phyloP scores from a whole-genome alignment of 2,329 filamentous ascomycete genomes.

The Colletotrichum salicis region DNA sequence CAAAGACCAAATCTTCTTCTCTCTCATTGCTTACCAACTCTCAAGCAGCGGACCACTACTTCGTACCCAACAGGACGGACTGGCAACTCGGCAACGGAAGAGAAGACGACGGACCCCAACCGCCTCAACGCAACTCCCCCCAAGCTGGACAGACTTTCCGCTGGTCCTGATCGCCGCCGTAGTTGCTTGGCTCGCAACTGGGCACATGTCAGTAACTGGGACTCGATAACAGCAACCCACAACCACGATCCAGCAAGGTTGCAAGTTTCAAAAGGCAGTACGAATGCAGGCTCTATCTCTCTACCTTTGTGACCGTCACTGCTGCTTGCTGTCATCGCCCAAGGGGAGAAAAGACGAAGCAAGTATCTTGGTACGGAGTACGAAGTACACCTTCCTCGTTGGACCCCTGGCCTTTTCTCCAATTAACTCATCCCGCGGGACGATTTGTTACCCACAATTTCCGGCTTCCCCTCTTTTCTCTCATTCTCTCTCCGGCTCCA shows the following conservation, averaged over 20 bases:
- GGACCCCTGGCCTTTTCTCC: slow-evolving; percentile 17
- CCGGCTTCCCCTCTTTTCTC: slow-evolving; percentile 31
- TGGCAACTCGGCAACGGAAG: slow-evolving; percentile 9
- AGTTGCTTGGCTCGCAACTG: slow-evolving; percentile 5
- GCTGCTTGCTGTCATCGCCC: slow-evolving; percentile 10
- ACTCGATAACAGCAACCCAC: neutral
- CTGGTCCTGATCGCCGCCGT: slow-evolving; percentile 23
- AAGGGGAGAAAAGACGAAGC: slow-evolving; percentile 5
- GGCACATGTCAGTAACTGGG: slow-evolving; percentile 28
- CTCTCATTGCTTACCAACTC: neutral
- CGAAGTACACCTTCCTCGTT: neutral
- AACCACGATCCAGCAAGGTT: neutral
- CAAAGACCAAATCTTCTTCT: neutral
- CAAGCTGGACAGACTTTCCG: slow-evolving; percentile 18
- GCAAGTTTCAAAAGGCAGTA: neutral
- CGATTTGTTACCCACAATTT: slow-evolving; percentile 14
- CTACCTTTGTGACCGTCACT: neutral
- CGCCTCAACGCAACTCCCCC: neutral
- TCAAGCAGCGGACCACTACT: neutral
- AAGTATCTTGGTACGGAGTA: neutral
- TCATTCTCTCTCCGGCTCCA: neutral
- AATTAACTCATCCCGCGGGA: slow-evolving; percentile 22
- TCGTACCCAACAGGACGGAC: neutral
- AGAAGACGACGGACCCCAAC: slow-evolving; percentile 11
- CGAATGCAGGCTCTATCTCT: neutral